Evolutionary conservation across 768 basidiomycete species (phyloP).

Genomic region (Tricholoma saponaceum): DNA sequence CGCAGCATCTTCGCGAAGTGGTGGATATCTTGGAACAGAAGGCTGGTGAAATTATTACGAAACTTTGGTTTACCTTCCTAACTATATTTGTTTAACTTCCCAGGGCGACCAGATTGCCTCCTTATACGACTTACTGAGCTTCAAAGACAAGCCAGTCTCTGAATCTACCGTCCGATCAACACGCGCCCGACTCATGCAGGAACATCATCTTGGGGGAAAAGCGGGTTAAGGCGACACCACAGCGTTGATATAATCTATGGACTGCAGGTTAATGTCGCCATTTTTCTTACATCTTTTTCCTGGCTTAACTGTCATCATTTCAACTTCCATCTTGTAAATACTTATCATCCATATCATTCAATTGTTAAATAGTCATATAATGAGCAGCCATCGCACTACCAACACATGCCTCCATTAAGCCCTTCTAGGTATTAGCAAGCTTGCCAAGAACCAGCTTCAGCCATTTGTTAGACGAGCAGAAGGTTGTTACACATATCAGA

Average conservation of each 20-base stretch:
- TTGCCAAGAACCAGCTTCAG: conserved; percentile 52
- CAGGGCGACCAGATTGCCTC: conserved; percentile 95
- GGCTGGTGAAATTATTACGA: conserved; percentile 37
- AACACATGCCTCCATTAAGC: no score
- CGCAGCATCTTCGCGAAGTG: conserved; percentile 85
- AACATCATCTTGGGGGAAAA: background rate
- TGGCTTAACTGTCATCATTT: background rate
- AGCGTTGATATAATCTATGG: background rate
- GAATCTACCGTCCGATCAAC: conserved; percentile 21
- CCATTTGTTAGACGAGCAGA: background rate
- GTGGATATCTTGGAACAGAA: conserved; percentile 91
- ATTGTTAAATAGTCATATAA: background rate
- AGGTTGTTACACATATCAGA: no score
- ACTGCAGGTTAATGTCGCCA: conserved; percentile 4
- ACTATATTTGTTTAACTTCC: conserved; percentile 2
- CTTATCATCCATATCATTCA: conserved; percentile 1
- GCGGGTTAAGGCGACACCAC: background rate
- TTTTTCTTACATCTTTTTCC: background rate
- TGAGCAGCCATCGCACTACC: no score
- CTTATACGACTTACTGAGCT: conserved; percentile 77
- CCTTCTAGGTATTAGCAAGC: no score
- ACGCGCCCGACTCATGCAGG: conserved; percentile 7
- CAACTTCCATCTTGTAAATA: conserved; percentile 5
- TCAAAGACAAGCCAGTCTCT: conserved; percentile 57
- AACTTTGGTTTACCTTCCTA: conserved; percentile 1